phyloP scores from a whole-genome alignment of 495 filamentous ascomycete species.

The Pyrenula massariospora region DNA sequence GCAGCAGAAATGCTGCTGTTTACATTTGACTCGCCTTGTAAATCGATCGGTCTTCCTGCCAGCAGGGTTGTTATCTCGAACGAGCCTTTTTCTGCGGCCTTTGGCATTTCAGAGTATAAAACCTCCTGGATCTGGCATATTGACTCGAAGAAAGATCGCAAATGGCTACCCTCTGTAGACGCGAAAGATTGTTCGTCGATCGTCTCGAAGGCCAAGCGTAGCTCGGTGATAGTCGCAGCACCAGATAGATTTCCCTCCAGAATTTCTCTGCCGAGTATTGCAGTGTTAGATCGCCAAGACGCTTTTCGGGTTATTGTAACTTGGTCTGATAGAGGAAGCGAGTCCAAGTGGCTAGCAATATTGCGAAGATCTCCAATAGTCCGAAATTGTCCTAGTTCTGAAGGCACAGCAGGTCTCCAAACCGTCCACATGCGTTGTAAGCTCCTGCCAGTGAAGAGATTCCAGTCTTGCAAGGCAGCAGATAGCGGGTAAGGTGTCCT shows the following conservation, averaged over 20 bases:
- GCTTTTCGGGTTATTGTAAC: background rate
- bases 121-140: constrained; percentile 9
- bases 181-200: background rate
- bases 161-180: constrained; percentile 2
- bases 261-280: background rate
- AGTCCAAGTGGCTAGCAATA: background rate
- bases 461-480: constrained; percentile 20
- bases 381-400: constrained; percentile 34
- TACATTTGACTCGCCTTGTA: background rate
- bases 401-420: constrained; percentile 54
- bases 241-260: background rate
- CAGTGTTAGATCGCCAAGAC: background rate
- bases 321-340: constrained; percentile 19
- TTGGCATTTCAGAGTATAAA: background rate
- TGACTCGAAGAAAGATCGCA: constrained; percentile 9
- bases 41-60: background rate
- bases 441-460: constrained; percentile 60
- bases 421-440: constrained; percentile 78
- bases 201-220: background rate
- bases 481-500: background rate
- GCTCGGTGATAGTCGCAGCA: background rate
- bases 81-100: background rate
- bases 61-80: background rate
- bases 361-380: constrained; percentile 27
- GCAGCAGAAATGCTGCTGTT: background rate